Base-by-base conservation (phyloP, 1,284 basidiomycete species). In the Hortiboletus rubellus region DNA sequence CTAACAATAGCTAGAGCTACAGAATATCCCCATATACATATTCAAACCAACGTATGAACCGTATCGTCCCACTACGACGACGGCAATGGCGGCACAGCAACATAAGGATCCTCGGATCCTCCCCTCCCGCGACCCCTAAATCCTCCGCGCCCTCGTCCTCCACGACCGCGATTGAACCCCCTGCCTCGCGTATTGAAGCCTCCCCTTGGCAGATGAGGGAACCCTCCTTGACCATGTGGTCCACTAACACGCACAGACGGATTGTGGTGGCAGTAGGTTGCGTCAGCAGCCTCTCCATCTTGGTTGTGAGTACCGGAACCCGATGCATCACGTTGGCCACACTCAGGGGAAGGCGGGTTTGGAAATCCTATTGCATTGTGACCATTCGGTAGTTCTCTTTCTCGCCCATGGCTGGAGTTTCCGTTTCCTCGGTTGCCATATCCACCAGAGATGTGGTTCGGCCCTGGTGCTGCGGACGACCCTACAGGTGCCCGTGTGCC, bases 111-210 rank as follows among this genome's bases (percentile, higher is more conserved):
- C 3, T 36, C 49, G 15, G 36, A 5, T 5, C 40, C 59, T 24
- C 77, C 80, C 38, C 80, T 67, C 17, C 77, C 81, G 18, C 82
- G 71, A 45, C 77, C 82, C 51, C 81, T 74, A 59, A 71, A 76
- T 11, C 70, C 73, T 34, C 79, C 72, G 47, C 78, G 66, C 37
- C 77, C 79, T 7, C 78, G 71, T 44, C 78, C 74, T 11, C 77
- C 76, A 18, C 78, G 72, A 27, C 27, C 27, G 27, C 3, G 27
- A 50, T 77, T 76, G 36, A 70, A 66, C 31, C 60, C 73, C 38
- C 74, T 63, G 30, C 76, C 76, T 36, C 76, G 73, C 33, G 66
- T 51, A 48, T 68, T 64, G 9, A 63, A 66, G 14, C 66, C 33
- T 42, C 59, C 59, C 42, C 58, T 56, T 14, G 40, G 31, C 1